phyloP scores from a whole-genome alignment of 1,284 basidiomycete genomes.

The Cryptococcus sp. region DNA sequence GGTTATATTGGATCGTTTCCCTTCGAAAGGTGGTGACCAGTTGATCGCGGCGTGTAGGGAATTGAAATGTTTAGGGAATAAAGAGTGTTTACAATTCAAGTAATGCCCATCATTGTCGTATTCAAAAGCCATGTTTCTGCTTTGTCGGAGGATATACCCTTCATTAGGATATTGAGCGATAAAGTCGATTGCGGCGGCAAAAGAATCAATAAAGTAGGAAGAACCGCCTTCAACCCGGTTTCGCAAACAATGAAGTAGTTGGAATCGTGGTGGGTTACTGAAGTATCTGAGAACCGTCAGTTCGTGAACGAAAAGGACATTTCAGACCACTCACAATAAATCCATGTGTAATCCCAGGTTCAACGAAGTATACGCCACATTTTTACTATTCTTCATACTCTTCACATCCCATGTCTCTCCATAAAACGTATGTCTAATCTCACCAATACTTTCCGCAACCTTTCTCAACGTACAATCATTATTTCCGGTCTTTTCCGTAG shows the following conservation, averaged over 20 bases:
- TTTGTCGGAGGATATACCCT: conserved; percentile 51
- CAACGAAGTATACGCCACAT: conserved; percentile 93
- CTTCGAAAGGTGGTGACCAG: conserved; percentile 95
- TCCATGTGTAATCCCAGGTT: conserved; percentile 91
- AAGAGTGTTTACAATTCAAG: conserved; percentile 71
- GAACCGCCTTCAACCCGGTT: conserved; percentile 76
- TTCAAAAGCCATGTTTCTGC: conserved; percentile 71
- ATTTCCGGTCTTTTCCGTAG: conserved; percentile 55
- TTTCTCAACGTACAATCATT: conserved; percentile 61
- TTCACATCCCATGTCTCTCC: conserved; percentile 87
- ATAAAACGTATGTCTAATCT: conserved; percentile 84
- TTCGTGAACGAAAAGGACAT: background rate
- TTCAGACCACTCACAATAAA: conserved; percentile 59
- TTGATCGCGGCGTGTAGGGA: conserved; percentile 58
- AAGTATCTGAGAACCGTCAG: conserved; percentile 61
- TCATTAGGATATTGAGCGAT: conserved; percentile 55
- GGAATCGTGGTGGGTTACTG: conserved; percentile 76
- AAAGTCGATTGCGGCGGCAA: conserved; percentile 59
- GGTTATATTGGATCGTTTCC: conserved; percentile 23
- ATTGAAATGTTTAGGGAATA: conserved; percentile 52
- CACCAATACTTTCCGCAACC: conserved; percentile 66
- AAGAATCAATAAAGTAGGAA: conserved; percentile 83
- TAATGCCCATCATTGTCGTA: conserved; percentile 89
- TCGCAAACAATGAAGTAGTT: conserved; percentile 79
- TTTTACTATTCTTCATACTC: conserved; percentile 67